Evolutionary conservation across 2,329 filamentous ascomycete species (phyloP).

Genomic region (Aspergillus aculeatus): DNA sequence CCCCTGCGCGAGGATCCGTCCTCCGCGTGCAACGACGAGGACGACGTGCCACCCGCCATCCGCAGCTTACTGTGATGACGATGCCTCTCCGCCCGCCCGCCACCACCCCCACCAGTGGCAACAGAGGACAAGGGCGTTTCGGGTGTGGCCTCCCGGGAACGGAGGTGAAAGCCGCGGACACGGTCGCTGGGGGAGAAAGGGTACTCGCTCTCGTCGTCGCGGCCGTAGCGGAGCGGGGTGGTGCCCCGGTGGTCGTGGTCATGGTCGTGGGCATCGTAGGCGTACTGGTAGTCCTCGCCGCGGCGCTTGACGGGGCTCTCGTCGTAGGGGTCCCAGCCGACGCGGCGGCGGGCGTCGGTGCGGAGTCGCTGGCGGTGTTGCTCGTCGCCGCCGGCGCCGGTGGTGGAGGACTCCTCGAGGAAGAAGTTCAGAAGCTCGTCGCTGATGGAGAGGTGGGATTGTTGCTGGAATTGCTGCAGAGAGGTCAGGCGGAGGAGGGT

Average conservation of each 20-base stretch:
- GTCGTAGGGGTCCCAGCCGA: conserved; percentile 71
- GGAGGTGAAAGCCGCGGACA: conserved; percentile 28
- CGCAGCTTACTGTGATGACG: conserved; percentile 22
- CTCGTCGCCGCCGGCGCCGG: conserved; percentile 63
- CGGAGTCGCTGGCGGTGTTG: conserved; percentile 60
- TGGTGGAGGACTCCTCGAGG: conserved; percentile 66
- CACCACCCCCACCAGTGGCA: too few species aligned
- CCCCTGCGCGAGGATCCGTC: conserved; percentile 19
- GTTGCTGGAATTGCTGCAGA: conserved; percentile 88
- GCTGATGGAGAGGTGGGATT: conserved; percentile 81
- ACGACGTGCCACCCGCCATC: conserved; percentile 10
- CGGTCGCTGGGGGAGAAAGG: conserved; percentile 29
- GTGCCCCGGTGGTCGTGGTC: conserved; percentile 57
- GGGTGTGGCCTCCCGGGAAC: conserved; percentile 35
- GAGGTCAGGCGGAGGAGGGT: conserved; percentile 83
- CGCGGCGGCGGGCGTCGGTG: conserved; percentile 58
- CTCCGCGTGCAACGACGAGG: conserved; percentile 22
- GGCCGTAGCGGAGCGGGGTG: conserved; percentile 25
- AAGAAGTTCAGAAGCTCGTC: conserved; percentile 91
- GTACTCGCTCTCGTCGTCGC: conserved; percentile 22
- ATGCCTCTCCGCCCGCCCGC: background rate
- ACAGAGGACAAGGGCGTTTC: conserved; percentile 23
- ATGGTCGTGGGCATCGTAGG: conserved; percentile 53
- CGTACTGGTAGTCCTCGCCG: conserved; percentile 64
- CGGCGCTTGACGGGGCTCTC: conserved; percentile 66